These are phyloP conservation scores for Brachypodium distachyon DNA, from an alignment of 202 grass and related monocot species.

Conservation along the genomic window DNA sequence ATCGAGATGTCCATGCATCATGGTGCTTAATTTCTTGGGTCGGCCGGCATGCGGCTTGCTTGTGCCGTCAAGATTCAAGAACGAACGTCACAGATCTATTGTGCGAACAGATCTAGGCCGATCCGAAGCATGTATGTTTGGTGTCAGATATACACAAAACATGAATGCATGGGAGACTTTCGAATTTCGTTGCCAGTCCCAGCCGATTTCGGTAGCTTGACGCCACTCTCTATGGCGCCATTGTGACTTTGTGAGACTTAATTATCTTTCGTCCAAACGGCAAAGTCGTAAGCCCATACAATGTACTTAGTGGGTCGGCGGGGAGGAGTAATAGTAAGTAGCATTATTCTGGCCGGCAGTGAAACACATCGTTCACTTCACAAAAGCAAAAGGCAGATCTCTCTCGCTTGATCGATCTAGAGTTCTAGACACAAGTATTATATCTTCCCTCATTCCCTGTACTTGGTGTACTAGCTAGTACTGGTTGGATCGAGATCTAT, in stretches of 20 bases:
- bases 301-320: slow-evolving; percentile 10
- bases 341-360: not conserved
- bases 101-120: no score
- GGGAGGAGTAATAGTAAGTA: no score
- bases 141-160: no score
- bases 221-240: no score
- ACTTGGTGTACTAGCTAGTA: not conserved
- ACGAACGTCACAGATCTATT: not conserved
- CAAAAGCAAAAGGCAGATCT: not conserved
- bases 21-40: not conserved
- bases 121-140: no score
- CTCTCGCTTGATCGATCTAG: no score
- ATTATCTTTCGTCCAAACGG: not conserved
- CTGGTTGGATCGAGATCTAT: not conserved
- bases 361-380: not conserved
- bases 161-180: no score
- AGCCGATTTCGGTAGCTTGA: slow-evolving; percentile 10
- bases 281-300: not conserved
- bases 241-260: not conserved
- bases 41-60: not conserved
- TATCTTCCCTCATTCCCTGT: no score
- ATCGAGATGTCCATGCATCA: not conserved
- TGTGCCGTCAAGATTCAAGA: slow-evolving; percentile 30
- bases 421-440: not conserved
- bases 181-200: no score